These are phyloP conservation scores for Starmera stellimalicola DNA, from an alignment of 1,139 yeast species.

Conservation along the genomic window DNA sequence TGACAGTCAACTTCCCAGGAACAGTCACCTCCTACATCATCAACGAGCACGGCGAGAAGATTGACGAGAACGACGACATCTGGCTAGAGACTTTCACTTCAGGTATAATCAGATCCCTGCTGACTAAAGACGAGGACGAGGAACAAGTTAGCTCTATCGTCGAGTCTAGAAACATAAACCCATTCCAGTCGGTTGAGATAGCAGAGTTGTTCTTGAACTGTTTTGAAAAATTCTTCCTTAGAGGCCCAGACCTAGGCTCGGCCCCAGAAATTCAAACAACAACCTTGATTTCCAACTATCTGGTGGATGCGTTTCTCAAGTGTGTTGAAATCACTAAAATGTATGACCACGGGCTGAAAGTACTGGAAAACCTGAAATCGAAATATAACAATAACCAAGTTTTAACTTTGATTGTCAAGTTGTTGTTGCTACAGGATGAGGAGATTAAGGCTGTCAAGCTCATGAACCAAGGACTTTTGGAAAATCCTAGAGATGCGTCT, in stretches of 20 bases:
- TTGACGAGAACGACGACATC: slow-evolving; percentile 30
- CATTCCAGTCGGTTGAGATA: slow-evolving; percentile 42
- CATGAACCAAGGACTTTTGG: slow-evolving; percentile 50
- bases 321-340: slow-evolving; percentile 62
- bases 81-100: slow-evolving; percentile 87
- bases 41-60: slow-evolving; percentile 39
- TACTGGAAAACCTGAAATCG: slow-evolving; percentile 39
- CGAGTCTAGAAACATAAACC: slow-evolving; percentile 57
- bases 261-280: slow-evolving; percentile 62
- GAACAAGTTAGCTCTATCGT: slow-evolving; percentile 50
- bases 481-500: slow-evolving; percentile 56
- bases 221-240: slow-evolving; percentile 53
- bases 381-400: slow-evolving; percentile 29
- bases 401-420: slow-evolving; percentile 56
- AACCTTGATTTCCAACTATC: slow-evolving; percentile 56
- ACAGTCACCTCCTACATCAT: slow-evolving; percentile 71
- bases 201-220: slow-evolving; percentile 54
- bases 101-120: slow-evolving; percentile 62
- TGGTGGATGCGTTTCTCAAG: slow-evolving; percentile 74
- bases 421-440: slow-evolving; percentile 58
- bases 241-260: slow-evolving; percentile 58
- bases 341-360: slow-evolving; percentile 52
- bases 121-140: slow-evolving; percentile 59
- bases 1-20: slow-evolving; percentile 67
- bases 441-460: slow-evolving; percentile 70